Conservation (phyloP, 139 green algal species). For the Yamagishiella unicocca region DNA sequence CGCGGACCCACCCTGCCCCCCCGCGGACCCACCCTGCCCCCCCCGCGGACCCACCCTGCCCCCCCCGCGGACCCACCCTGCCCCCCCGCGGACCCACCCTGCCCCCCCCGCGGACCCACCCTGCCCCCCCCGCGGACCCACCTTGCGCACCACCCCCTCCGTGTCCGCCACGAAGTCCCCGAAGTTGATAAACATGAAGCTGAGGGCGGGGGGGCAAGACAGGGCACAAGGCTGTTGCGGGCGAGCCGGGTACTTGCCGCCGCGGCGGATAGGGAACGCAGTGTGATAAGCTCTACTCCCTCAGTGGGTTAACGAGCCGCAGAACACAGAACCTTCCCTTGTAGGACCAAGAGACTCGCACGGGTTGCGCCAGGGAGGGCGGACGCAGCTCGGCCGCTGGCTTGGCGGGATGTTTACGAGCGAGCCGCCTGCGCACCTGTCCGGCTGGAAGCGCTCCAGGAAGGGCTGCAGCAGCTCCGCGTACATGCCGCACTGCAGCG, state of each 20-base stretch:
- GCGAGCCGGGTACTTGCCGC: neutral
- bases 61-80: neutral
- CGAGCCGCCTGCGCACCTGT: conserved; percentile 69
- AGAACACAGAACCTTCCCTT: too few species aligned
- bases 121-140: conserved; percentile 40
- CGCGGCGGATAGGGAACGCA: neutral
- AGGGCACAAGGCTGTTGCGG: too few species aligned
- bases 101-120: neutral
- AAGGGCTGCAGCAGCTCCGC: conserved; percentile 75
- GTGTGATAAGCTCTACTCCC: neutral
- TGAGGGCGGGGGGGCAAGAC: conserved; percentile 34
- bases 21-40: neutral
- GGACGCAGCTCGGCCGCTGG: too few species aligned
- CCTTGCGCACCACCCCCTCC: conserved; percentile 59
- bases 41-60: neutral
- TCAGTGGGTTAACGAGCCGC: neutral
- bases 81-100: neutral
- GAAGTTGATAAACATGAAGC: conserved; percentile 84
- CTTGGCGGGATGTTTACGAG: too few species aligned
- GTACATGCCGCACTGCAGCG: conserved; percentile 69
- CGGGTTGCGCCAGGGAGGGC: too few species aligned
- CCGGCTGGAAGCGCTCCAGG: conserved; percentile 67
- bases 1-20: neutral
- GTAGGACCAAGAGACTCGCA: too few species aligned
- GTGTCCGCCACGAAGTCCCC: conserved; percentile 71